Evolutionary conservation across 371 early-diverging fungal species (phyloP).

Genomic region (Mucor lusitanicus): DNA sequence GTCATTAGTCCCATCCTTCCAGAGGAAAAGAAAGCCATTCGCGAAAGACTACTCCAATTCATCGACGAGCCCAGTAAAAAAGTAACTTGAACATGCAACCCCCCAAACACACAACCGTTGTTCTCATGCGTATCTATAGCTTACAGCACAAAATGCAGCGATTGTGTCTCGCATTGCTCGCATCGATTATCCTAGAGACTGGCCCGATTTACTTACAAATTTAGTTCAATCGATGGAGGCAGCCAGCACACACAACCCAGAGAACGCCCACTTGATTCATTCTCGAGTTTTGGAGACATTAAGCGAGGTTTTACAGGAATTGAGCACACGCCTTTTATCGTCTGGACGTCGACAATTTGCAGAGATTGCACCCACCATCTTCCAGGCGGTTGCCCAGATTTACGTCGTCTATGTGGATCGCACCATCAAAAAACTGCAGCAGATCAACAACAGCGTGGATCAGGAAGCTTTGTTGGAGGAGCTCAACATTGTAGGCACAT

Average conservation of each 20-base stretch:
- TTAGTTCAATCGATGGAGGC: constrained; percentile 67
- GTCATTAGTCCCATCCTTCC: constrained; percentile 59
- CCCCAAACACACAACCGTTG: background rate
- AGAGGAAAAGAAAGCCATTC: constrained; percentile 72
- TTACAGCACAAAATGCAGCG: constrained; percentile 77
- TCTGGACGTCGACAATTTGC: constrained; percentile 69
- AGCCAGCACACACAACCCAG: constrained; percentile 34
- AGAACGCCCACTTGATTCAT: constrained; percentile 54
- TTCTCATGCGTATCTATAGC: constrained; percentile 34
- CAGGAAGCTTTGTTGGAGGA: constrained; percentile 20
- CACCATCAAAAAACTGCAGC: constrained; percentile 15
- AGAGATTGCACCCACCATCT: constrained; percentile 66
- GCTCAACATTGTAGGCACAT: constrained; percentile 54
- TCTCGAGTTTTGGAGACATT: constrained; percentile 76
- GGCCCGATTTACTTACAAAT: constrained; percentile 73
- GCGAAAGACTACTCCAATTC: constrained; percentile 56
- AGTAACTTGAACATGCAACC: constrained; percentile 29
- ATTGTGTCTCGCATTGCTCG: constrained; percentile 78
- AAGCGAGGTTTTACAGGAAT: constrained; percentile 76
- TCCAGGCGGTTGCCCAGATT: constrained; percentile 59
- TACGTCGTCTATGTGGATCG: constrained; percentile 59
- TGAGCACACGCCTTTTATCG: constrained; percentile 77
- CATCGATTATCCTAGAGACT: constrained; percentile 80
- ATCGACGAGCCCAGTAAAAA: constrained; percentile 70
- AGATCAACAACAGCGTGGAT: background rate